A percentile compares a stretch with the other conserved stretches of the same genome.
Conservation (phyloP, 441 rosid species). For the Iberis amara region DNA sequence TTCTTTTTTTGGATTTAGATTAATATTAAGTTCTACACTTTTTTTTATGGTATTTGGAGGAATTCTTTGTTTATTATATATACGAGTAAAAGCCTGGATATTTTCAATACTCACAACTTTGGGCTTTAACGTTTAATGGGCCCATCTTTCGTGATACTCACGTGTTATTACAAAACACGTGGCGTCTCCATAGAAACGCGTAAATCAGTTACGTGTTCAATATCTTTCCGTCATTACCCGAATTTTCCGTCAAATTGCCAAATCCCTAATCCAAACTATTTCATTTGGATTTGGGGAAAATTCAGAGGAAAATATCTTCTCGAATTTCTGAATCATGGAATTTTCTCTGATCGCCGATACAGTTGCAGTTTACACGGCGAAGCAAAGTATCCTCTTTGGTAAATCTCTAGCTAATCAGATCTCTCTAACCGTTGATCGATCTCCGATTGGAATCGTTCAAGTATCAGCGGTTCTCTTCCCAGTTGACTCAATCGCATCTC, state of each 20-base stretch:
- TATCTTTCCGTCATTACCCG: conserved; percentile 5
- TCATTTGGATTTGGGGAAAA: background rate
- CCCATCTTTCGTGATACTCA: background rate
- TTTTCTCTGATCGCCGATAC: conserved; percentile 44
- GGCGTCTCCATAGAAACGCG: conserved; percentile 7
- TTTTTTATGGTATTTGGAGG: too few relatives aligned
- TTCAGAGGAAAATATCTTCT: background rate
- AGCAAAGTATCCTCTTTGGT: conserved; percentile 50
- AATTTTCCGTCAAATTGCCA: conserved; percentile 18
- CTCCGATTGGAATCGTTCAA: conserved; percentile 29
- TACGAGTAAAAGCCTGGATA: too few relatives aligned
- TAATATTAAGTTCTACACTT: too few relatives aligned
- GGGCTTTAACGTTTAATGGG: background rate
- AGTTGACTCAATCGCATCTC: too few relatives aligned
- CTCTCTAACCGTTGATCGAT: conserved; percentile 31
- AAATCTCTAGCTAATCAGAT: conserved; percentile 33
- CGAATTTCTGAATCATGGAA: conserved; percentile 32
- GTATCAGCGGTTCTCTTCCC: too few relatives aligned
- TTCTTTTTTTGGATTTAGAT: too few relatives aligned
- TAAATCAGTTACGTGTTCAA: conserved; percentile 27
- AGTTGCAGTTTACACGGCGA: conserved; percentile 36
- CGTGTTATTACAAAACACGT: conserved; percentile 21
- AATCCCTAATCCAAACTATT: conserved; percentile 24
- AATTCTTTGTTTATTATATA: too few relatives aligned
- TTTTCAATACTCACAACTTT: background rate